Evolutionary conservation across 176 grass and related monocot genomes (phyloP).

Genomic region (Juncus effusus): DNA sequence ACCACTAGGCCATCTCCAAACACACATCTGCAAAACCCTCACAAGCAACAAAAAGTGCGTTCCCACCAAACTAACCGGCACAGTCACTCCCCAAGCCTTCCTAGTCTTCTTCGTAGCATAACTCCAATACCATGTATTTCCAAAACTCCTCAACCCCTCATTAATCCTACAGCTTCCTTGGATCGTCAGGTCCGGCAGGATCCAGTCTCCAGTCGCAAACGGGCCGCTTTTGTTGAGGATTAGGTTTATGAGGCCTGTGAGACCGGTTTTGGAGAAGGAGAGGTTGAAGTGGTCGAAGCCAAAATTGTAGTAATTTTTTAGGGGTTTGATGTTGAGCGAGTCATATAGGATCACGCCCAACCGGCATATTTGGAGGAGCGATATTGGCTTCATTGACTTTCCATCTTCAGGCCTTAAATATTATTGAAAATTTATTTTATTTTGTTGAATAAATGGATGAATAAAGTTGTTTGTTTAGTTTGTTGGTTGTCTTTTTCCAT

Average conservation of each 20-base stretch:
- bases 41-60: constrained; percentile 61
- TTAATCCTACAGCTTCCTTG: constrained; percentile 48
- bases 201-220: constrained; percentile 75
- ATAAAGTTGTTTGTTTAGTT: background rate
- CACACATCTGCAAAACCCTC: constrained; percentile 55
- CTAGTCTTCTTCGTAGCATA: constrained; percentile 56
- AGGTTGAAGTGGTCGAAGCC: constrained; percentile 69
- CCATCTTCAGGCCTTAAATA: constrained; percentile 37
- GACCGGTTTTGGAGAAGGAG: constrained; percentile 38
- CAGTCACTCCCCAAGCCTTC: constrained; percentile 22
- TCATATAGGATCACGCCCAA: constrained; percentile 52
- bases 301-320: constrained; percentile 76
- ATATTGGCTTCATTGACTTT: constrained; percentile 34
- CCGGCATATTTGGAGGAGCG: constrained; percentile 51
- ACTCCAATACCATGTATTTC: constrained; percentile 72
- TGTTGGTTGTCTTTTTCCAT: background rate
- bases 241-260: constrained; percentile 22
- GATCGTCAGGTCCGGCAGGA: constrained; percentile 67
- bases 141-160: constrained; percentile 39
- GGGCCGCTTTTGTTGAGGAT: constrained; percentile 39
- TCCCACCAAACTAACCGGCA: constrained; percentile 39
- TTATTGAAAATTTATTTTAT: background rate
- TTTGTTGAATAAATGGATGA: constrained; percentile 5
- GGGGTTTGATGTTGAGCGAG: constrained; percentile 57
- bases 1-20: constrained; percentile 41